Percentiles rank a stretch among this genome's conserved stretches.
These are phyloP conservation scores for Mucor circinelloides DNA, from an alignment of 371 early-diverging fungal genomes.

Conservation along the genomic window DNA sequence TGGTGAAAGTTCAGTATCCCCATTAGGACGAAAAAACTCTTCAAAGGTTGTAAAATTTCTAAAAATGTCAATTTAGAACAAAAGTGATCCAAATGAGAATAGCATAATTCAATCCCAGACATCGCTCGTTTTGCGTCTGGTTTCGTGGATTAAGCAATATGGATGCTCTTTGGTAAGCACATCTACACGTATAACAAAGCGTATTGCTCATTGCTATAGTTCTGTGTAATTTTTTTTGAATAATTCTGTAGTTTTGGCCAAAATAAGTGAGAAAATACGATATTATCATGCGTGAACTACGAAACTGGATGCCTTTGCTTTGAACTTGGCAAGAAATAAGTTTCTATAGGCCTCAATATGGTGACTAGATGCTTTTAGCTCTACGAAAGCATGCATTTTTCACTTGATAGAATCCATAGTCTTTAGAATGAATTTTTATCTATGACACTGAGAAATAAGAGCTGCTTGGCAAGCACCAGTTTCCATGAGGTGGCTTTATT, in stretches of 20 bases:
- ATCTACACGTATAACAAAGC: too few relatives aligned
- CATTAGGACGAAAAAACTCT: neutral
- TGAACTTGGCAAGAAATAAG: too few relatives aligned
- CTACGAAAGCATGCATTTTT: neutral
- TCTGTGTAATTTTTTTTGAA: too few relatives aligned
- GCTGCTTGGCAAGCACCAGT: too few relatives aligned
- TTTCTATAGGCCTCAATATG: neutral
- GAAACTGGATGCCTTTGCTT: too few relatives aligned
- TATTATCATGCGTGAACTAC: too few relatives aligned
- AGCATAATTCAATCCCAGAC: neutral
- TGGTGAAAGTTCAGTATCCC: neutral
- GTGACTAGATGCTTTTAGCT: neutral
- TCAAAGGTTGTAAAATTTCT: neutral
- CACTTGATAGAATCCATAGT: neutral
- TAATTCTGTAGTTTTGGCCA: too few relatives aligned
- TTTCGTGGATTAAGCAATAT: neutral
- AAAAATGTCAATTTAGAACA: neutral
- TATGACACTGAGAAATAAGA: too few relatives aligned
- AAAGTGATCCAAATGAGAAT: neutral
- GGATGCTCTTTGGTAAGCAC: neutral
- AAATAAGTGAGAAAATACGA: too few relatives aligned
- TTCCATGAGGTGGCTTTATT: too few relatives aligned
- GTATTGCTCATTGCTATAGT: too few relatives aligned
- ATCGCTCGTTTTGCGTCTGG: neutral
- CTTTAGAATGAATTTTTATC: too few relatives aligned